Evolutionary conservation across 257 asterid species (phyloP), one percentile per base, ranked within the genome.

Genomic region (Lycium barbarum): DNA sequence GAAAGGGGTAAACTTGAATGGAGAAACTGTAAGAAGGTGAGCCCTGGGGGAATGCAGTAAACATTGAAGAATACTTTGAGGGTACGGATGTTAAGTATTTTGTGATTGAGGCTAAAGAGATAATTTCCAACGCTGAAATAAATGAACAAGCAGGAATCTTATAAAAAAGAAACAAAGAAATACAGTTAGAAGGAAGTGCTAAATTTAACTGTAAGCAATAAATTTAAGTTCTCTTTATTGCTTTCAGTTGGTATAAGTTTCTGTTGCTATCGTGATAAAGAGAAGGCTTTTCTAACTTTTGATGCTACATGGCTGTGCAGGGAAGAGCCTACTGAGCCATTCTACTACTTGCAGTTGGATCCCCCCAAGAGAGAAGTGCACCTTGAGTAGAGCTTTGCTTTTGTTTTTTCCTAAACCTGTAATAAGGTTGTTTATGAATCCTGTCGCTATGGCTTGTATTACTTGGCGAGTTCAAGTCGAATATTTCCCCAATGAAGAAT

Each of bases 291-390:
- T 51, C 47, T 51, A 26, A 76, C 45, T 76, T 53, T 26, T 0
- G 43, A 53, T 82, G 49, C 45, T 7, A 72, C 20, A 26, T 57
- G 70, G 14, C 26, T 74, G 35, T 92, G 93, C 97, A 96, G 99
- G 93, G 98, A 97, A 83, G 99, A 97, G 90, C 99, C 99, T 20
- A 95, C 96, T 0, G 94, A 91, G 88, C 97, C 98, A 59, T 97
- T 93, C 92, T 83, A 67, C 88, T 94, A 95, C 91, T 90, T 95
- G 92, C 97, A 96, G 22, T 79, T 97, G 86, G 98, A 97, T 2
- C 99, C 98, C 54, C 98, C 98, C 12, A 92, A 90, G 86, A 86
- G 94, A 90, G 95, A 92, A 90, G 90, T 81, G 51, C 90, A 90
- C 82, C 90, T 89, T 9, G 93, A 94, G 87, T 89, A 88, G 88